A percentile compares a stretch with the other conserved stretches of the same genome.
Conservation (phyloP, 768 basidiomycete species). For the Serendipita vermifera region DNA sequence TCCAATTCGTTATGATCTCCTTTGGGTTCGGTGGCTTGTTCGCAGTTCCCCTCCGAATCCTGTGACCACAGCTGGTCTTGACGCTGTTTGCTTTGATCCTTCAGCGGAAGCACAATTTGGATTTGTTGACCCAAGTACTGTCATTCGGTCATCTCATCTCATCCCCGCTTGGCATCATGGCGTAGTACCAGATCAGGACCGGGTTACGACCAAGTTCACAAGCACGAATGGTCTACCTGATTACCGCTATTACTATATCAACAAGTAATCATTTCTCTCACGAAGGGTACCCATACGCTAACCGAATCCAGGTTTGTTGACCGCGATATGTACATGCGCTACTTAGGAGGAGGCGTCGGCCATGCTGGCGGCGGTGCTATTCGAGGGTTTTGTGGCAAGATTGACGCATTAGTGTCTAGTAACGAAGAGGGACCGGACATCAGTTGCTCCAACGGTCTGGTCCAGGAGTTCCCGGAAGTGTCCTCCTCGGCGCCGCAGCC, state of each 20-base stretch:
- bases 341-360: constrained; percentile 23
- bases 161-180: constrained; percentile 30
- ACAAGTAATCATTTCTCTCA: constrained; percentile 20
- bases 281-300: too few species aligned
- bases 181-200: constrained; percentile 13
- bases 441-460: too few species aligned
- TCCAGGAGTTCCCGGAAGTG: too few species aligned
- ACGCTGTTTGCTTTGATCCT: constrained; percentile 29
- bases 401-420: too few species aligned
- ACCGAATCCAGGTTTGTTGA: constrained; percentile 30
- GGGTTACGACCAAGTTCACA: constrained; percentile 8
- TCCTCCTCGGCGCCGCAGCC: too few species aligned
- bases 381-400: too few species aligned
- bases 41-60: constrained; percentile 18
- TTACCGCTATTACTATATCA: constrained; percentile 27
- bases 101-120: constrained; percentile 25
- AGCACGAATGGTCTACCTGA: constrained; percentile 21
- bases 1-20: constrained; percentile 25
- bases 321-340: constrained; percentile 30
- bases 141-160: constrained; percentile 31
- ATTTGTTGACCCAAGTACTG: constrained; percentile 32
- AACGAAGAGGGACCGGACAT: too few species aligned
- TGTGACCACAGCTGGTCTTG: constrained; percentile 22
- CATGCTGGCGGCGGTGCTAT: too few species aligned
- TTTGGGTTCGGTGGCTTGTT: constrained; percentile 33